Evolutionary conservation across 2,329 filamentous ascomycete genomes (phyloP).

Genomic region (Lachnellula arida): DNA sequence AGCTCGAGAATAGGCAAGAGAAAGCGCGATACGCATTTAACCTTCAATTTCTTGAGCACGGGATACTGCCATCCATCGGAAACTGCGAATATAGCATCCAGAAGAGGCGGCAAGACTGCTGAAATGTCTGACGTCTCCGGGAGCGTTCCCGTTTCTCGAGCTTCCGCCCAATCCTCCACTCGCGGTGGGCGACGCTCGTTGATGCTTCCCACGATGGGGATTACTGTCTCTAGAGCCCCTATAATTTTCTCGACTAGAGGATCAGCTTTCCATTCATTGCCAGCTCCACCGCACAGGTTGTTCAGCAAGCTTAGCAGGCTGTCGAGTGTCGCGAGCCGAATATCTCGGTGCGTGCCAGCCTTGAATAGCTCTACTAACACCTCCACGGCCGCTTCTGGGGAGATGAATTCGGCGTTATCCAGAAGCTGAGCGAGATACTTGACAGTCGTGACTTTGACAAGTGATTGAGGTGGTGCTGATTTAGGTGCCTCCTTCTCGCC

Average conservation of each 20-base stretch:
- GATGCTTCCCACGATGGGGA: constrained; percentile 34
- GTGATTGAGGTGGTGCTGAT: constrained; percentile 4
- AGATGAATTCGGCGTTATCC: constrained; percentile 31
- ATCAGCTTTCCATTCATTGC: constrained; percentile 10
- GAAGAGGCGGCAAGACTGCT: constrained; percentile 6
- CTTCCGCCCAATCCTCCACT: constrained; percentile 31
- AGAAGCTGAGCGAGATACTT: constrained; percentile 39
- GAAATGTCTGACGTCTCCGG: constrained; percentile 23
- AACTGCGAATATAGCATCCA: constrained; percentile 6
- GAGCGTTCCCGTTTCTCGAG: constrained; percentile 17
- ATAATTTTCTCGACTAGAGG: constrained; percentile 20
- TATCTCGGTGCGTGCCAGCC: constrained; percentile 34
- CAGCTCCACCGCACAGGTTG: constrained; percentile 10
- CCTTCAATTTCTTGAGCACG: constrained; percentile 4
- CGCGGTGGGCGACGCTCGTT: constrained; percentile 31
- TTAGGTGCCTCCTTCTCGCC: constrained; percentile 4
- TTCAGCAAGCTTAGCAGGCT: constrained; percentile 32
- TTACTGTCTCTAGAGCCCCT: constrained; percentile 24
- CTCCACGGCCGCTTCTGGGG: constrained; percentile 27
- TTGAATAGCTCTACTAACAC: constrained; percentile 31
- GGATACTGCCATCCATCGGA: not conserved
- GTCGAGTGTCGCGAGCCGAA: constrained; percentile 32
- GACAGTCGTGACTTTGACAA: constrained; percentile 39
- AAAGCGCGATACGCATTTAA: constrained; percentile 6
- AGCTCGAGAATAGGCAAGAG: constrained; percentile 3